Evolutionary conservation across 257 asterid species (phyloP), one percentile per base, ranked within the genome.

Genomic region (Nicotiana sylvestris): DNA sequence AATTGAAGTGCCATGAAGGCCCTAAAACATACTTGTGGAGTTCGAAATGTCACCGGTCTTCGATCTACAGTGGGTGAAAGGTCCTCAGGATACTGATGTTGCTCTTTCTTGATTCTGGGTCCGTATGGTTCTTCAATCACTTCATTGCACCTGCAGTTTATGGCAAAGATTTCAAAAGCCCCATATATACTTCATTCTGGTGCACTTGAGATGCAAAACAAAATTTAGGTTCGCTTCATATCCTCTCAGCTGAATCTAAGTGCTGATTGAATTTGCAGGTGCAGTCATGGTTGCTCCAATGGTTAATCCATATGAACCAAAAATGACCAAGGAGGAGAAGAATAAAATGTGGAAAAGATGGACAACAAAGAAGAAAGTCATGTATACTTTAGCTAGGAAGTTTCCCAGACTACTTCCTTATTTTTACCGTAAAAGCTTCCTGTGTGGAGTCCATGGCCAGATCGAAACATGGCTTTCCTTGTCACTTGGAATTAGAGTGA

Each of bases 231-330:
- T 39, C 25, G 9, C 2, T 15, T 88, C 56, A 72, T 33, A 13
- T 74, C 46, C 12, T 37, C 55, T 30, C 80, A 66, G 64, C 69
- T 35, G 5, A 7, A 84, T 81, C 81, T 83, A 17, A 35, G 83
- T 83, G 37, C 69, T 51, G 66, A 68, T 46, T 77, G 70, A 76
- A 83, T 83, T 81, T 87, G 77, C 91, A 96, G 99, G 99, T 87
- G 98, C 98, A 37, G 82, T 94, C 85, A 89, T 96, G 93, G 87
- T 96, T 83, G 97, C 97, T 81, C 99, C 99, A 69, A 86, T 94
- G 94, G 89, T 96, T 72, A 96, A 90, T 88, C 98, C 99, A 77
- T 96, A 96, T 67, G 99, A 96, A 85, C 92, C 93, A 25, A 91
- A 88, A 62, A 90, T 96, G 90, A 90, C 87, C 57, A 94, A 92